These are phyloP conservation scores for Xenoacremonium recifei DNA, from an alignment of 2,329 filamentous ascomycete genomes.

Conservation along the genomic window DNA sequence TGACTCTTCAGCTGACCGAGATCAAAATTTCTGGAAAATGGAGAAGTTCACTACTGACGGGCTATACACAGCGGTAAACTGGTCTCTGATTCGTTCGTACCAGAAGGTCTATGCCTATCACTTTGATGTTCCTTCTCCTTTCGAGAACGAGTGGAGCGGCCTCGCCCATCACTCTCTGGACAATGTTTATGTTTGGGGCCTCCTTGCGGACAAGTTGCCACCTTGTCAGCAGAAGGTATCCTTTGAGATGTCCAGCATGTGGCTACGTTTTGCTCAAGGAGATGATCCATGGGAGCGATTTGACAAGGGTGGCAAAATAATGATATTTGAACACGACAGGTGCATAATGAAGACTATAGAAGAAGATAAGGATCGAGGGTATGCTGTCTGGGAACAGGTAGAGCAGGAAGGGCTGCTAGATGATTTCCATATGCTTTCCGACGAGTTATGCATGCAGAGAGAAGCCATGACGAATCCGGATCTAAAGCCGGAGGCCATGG, in stretches of 20 bases:
- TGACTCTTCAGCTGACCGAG: no score
- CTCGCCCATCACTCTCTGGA: conserved; percentile 18
- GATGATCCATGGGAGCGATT: conserved; percentile 3
- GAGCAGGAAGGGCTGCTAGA: no score
- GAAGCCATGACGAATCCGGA: no score
- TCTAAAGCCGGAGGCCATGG: no score
- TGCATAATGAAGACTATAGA: no score
- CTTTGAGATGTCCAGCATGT: not conserved
- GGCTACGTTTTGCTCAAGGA: conserved; percentile 3
- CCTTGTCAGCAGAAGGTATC: conserved; percentile 1
- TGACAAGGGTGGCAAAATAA: not conserved
- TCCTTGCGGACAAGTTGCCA: conserved; percentile 8
- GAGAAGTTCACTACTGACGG: conserved; percentile 16
- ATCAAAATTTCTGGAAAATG: no score
- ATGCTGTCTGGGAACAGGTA: no score
- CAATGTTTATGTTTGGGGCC: conserved; percentile 17
- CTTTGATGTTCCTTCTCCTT: conserved; percentile 21
- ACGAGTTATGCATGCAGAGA: no score
- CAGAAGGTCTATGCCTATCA: conserved; percentile 14
- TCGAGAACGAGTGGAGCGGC: conserved; percentile 18
- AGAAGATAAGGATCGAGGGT: no score
- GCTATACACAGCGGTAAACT: conserved; percentile 13
- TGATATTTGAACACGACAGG: no score
- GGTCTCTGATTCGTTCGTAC: conserved; percentile 2
- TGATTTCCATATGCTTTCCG: no score